Base-by-base conservation (phyloP, 441 rosid species). In the Populus trichocarpa region DNA sequence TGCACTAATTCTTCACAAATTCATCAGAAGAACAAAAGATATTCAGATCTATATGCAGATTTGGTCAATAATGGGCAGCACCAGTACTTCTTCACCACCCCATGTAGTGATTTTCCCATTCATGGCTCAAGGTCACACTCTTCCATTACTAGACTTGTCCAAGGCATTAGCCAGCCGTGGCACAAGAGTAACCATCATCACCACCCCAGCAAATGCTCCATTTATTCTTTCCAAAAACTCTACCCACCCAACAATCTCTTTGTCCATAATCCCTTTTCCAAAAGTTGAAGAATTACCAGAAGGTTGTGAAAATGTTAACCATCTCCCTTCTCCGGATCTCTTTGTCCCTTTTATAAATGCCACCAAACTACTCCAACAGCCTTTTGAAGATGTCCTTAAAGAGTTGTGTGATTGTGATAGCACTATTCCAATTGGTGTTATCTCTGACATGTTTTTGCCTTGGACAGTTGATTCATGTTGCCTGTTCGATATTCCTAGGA, bases 91-190 rank as follows among this genome's bases (percentile, higher is more conserved):
- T 30, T 32, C 38, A 40, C 23, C 14, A 23, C 65, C 76, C 30
- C 86, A 67, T 61, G 78, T 81, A 5, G 78, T 83, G 71, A 67
- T 81, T 18, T 85, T 85, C 76, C 88, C 88, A 22, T 73, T 33
- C 77, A 70, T 83, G 86, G 84, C 88, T 63, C 86, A 72, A 25
- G 88, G 88, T 40, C 88, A 28, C 30, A 28, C 30, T 28, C 30
- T 28, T 28, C 30, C 30, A 30, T 30, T 30, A 30, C 32, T 30
- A 33, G 88, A 85, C 78, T 2, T 81, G 22, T 65, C 84, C 76
- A 79, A 71, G 74, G 83, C 80, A n/a, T 28, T 85, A 3, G 65
- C 82, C 1, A 4, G 26, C 35, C 78, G 71, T 13, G 79, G 77
- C 20, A 4, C 79, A 10, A 35, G 23, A 38, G 79, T 79, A 53